Evolutionary conservation across 495 filamentous ascomycete species (phyloP).

Genomic region (Patellaria atrata): DNA sequence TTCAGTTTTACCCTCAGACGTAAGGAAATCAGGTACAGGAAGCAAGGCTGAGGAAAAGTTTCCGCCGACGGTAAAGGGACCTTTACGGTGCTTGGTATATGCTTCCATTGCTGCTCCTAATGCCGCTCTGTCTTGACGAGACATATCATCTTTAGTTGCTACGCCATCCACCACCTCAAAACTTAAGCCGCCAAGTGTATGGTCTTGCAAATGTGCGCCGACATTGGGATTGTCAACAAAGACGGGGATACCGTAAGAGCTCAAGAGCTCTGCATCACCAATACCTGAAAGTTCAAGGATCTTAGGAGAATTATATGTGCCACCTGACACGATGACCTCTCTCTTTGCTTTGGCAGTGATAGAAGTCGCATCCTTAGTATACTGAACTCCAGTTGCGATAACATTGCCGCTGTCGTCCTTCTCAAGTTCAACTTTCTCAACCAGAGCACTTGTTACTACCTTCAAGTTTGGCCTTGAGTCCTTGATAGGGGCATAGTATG

Average conservation of each 20-base stretch:
- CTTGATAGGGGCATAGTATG: constrained; percentile 16
- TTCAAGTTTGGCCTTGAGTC: constrained; percentile 5
- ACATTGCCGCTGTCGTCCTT: background rate
- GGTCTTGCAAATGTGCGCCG: constrained; percentile 17
- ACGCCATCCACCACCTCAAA: constrained; percentile 8
- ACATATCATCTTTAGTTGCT: constrained; percentile 3
- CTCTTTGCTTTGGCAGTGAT: constrained; percentile 2
- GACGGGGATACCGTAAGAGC: constrained; percentile 2
- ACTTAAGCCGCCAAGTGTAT: constrained; percentile 4
- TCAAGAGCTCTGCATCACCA: constrained; percentile 7
- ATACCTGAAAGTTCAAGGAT: constrained; percentile 15
- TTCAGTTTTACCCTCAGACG: too few species aligned
- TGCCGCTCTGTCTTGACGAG: constrained; percentile 1
- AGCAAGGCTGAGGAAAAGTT: constrained; percentile 6
- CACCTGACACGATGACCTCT: constrained; percentile 13
- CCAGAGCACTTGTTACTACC: constrained; percentile 6
- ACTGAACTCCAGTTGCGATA: background rate
- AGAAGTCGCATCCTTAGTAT: constrained; percentile 1
- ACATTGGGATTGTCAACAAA: constrained; percentile 5
- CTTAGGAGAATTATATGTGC: constrained; percentile 8
- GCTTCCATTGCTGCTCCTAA: constrained; percentile 4
- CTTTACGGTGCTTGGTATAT: constrained; percentile 6
- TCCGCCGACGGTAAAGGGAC: constrained; percentile 1
- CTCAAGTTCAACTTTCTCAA: constrained; percentile 5
- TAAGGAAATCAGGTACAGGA: constrained; percentile 8